Conservation (phyloP, 768 basidiomycete species). For the Pholiota conissans region DNA sequence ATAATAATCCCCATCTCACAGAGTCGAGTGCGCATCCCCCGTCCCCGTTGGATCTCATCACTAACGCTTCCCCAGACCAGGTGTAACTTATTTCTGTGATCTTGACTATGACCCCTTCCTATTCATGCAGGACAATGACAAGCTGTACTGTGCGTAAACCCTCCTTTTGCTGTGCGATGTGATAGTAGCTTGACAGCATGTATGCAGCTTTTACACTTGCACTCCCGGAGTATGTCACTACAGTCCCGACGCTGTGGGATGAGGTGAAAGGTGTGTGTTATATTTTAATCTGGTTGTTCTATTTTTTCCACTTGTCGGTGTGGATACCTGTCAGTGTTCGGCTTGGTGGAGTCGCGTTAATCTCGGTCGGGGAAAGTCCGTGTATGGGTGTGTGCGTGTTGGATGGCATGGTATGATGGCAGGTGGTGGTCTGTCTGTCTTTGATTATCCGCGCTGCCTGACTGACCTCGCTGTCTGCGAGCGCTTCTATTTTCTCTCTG, state of each 20-base stretch:
- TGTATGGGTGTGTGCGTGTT: too few relatives aligned
- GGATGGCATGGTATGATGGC: too few relatives aligned
- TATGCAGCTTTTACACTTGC: slow-evolving; percentile 64
- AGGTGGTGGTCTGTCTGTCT: too few relatives aligned
- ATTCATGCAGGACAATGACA: slow-evolving; percentile 70
- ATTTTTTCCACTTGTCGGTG: too few relatives aligned
- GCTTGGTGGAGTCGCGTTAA: too few relatives aligned
- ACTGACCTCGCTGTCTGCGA: too few relatives aligned
- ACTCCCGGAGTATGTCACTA: slow-evolving; percentile 73
- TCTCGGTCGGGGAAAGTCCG: too few relatives aligned
- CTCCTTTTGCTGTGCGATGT: not conserved
- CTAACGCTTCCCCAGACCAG: slow-evolving; percentile 47
- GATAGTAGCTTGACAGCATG: slow-evolving; percentile 17
- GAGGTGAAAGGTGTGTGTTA: slow-evolving; percentile 62
- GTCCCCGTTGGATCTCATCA: not conserved
- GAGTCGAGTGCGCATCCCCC: slow-evolving; percentile 4
- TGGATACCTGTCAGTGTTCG: too few relatives aligned
- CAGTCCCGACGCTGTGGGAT: slow-evolving; percentile 79
- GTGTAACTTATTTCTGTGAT: slow-evolving; percentile 77
- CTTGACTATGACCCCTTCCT: slow-evolving; percentile 68
- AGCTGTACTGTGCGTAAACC: slow-evolving; percentile 61
- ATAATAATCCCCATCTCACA: too few relatives aligned
- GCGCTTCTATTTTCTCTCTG: too few relatives aligned
- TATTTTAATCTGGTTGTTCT: too few relatives aligned
- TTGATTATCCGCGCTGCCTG: too few relatives aligned